These are phyloP conservation scores for Epichloe aotearoae DNA, from an alignment of 2,329 filamentous ascomycete species.

Conservation along the genomic window DNA sequence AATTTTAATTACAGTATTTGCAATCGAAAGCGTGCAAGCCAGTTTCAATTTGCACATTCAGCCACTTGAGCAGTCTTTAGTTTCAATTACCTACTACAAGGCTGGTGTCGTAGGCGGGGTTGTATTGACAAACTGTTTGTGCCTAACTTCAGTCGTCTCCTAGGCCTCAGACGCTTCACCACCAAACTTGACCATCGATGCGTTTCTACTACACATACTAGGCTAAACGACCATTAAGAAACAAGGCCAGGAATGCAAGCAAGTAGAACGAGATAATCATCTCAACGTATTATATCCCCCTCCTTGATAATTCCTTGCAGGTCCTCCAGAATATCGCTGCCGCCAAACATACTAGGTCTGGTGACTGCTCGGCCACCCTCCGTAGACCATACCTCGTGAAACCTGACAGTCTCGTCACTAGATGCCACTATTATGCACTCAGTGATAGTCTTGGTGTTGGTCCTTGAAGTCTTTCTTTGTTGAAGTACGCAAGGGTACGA, in stretches of 20 bases:
- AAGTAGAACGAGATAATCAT: background rate
- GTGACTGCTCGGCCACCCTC: conserved; percentile 38
- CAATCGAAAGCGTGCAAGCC: background rate
- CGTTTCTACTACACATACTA: background rate
- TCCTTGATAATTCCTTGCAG: conserved; percentile 69
- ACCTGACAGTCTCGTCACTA: conserved; percentile 85
- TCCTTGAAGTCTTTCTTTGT: conserved; percentile 15
- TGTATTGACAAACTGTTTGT: background rate
- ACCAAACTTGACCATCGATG: background rate
- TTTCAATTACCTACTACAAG: background rate
- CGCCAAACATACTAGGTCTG: conserved; percentile 53
- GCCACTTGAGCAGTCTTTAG: too few relatives aligned
- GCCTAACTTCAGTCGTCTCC: background rate
- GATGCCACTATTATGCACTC: conserved; percentile 77
- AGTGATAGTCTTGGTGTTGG: conserved; percentile 18
- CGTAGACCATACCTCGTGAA: conserved; percentile 86
- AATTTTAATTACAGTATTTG: background rate
- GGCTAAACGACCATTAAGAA: background rate
- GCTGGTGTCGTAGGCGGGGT: background rate
- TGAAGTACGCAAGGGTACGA: conserved; percentile 51
- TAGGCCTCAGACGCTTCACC: background rate
- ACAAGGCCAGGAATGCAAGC: background rate
- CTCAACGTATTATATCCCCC: conserved; percentile 54
- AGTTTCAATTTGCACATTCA: too few relatives aligned
- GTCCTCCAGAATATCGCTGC: conserved; percentile 74